Conservation (phyloP, 805 yeast genomes). For the Cyberlindnera amylophila region DNA sequence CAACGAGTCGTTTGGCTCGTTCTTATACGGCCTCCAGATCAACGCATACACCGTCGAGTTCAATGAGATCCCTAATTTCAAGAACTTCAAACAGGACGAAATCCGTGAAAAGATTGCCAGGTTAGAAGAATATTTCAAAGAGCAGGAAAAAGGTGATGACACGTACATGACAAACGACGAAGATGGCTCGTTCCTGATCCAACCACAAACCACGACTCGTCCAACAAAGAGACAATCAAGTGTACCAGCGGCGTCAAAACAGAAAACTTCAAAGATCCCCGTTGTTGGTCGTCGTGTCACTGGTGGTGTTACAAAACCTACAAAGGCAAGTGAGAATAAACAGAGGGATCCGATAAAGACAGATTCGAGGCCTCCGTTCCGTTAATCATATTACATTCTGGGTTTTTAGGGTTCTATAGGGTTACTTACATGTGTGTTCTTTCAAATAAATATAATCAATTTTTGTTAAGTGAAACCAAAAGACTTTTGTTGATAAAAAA, state of each 20-base stretch:
- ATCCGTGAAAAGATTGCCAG: constrained; percentile 18
- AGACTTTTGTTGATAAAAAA: not conserved
- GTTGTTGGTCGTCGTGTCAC: constrained; percentile 11
- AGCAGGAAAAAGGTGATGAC: constrained; percentile 18
- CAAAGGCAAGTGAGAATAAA: constrained; percentile 22
- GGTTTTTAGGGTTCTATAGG: too few relatives aligned
- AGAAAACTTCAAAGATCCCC: constrained; percentile 8
- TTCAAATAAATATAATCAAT: not conserved
- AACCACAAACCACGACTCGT: constrained; percentile 20
- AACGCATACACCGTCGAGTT: constrained; percentile 89
- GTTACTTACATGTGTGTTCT: too few relatives aligned
- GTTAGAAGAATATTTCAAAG: constrained; percentile 20
- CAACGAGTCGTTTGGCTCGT: constrained; percentile 75
- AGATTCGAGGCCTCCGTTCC: constrained; percentile 25
- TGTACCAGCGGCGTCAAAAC: not conserved
- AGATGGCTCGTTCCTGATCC: constrained; percentile 29
- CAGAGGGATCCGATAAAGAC: constrained; percentile 14
- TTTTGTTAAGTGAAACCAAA: not conserved
- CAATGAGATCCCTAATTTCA: constrained; percentile 22
- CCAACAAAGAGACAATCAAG: too few relatives aligned
- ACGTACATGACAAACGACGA: constrained; percentile 32
- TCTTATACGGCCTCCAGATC: constrained; percentile 74
- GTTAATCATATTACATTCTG: constrained; percentile 9
- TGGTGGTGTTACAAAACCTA: constrained; percentile 20
- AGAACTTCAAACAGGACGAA: constrained; percentile 17